Conservation (phyloP, 164 flowering plant species). For the Aristolochia fimbriata region DNA sequence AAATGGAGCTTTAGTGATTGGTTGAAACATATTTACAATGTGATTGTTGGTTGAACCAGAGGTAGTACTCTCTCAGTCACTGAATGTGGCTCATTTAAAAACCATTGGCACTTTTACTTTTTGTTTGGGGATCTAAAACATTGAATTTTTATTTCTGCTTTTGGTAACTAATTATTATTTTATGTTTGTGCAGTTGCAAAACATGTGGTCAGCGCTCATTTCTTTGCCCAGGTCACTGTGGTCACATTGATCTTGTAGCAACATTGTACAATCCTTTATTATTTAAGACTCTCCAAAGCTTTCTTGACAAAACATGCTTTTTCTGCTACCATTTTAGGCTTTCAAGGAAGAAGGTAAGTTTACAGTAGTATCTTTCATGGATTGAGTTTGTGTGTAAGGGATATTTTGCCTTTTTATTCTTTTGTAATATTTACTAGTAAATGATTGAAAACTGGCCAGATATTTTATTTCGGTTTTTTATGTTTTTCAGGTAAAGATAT, state of each 20-base stretch:
- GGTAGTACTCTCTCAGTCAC: too few species aligned
- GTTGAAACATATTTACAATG: too few species aligned
- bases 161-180: too few species aligned
- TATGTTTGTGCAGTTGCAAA: constrained; percentile 47
- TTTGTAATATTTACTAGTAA: too few species aligned
- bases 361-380: background rate
- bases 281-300: constrained; percentile 36
- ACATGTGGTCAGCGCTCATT: constrained; percentile 52
- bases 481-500: constrained; percentile 37
- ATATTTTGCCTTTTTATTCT: background rate
- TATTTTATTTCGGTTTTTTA: background rate
- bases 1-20: too few species aligned
- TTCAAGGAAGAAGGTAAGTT: constrained; percentile 28
- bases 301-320: constrained; percentile 54
- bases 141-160: too few species aligned
- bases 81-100: too few species aligned
- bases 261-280: constrained; percentile 74
- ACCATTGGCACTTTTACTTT: too few species aligned
- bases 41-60: too few species aligned
- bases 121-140: too few species aligned
- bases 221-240: constrained; percentile 83
- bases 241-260: constrained; percentile 70
- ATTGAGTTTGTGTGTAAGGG: too few species aligned
- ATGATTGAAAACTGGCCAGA: background rate
- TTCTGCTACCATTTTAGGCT: constrained; percentile 53